These are phyloP conservation scores for Raddia guianensis DNA, from an alignment of 176 grass and related monocot species.

Conservation along the genomic window DNA sequence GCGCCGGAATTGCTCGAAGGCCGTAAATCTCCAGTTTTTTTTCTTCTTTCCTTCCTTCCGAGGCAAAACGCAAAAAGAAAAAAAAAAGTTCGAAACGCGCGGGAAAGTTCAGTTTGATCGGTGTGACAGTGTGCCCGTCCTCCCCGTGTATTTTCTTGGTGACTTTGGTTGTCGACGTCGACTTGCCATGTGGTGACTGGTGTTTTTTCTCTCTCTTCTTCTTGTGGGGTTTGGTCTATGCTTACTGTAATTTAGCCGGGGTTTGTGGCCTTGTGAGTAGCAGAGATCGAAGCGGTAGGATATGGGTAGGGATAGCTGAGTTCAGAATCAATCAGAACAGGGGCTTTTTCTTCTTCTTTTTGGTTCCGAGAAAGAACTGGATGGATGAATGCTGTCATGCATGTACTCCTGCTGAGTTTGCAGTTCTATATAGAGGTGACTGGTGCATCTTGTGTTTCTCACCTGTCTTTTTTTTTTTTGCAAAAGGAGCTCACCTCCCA, in stretches of 20 bases:
- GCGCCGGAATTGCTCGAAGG: neutral
- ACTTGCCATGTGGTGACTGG: conserved; percentile 21
- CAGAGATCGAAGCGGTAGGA: conserved; percentile 43
- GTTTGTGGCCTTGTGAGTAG: conserved; percentile 44
- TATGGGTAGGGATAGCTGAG: conserved; percentile 47
- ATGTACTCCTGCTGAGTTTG: conserved; percentile 41
- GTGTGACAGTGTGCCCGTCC: neutral
- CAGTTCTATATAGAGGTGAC: conserved; percentile 31
- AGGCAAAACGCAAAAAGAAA: conserved; percentile 15
- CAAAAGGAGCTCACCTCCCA: too few relatives aligned
- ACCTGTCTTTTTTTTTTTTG: too few relatives aligned
- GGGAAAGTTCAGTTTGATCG: conserved; percentile 30
- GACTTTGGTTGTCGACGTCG: conserved; percentile 29
- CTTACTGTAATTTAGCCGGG: conserved; percentile 55
- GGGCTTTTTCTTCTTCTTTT: neutral
- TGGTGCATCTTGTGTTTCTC: conserved; percentile 35
- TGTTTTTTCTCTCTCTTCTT: conserved; percentile 12
- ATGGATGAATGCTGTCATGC: conserved; percentile 35
- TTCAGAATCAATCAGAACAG: conserved; percentile 53
- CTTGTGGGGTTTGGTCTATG: conserved; percentile 40
- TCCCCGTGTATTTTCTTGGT: conserved; percentile 46
- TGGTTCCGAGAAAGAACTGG: conserved; percentile 39
- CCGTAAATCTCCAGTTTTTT: conserved; percentile 21
- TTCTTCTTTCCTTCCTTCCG: conserved; percentile 19
- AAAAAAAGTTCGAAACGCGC: conserved; percentile 12